Conservation (phyloP, 2,329 filamentous ascomycete species). For the Aspergillus carbonarius region DNA sequence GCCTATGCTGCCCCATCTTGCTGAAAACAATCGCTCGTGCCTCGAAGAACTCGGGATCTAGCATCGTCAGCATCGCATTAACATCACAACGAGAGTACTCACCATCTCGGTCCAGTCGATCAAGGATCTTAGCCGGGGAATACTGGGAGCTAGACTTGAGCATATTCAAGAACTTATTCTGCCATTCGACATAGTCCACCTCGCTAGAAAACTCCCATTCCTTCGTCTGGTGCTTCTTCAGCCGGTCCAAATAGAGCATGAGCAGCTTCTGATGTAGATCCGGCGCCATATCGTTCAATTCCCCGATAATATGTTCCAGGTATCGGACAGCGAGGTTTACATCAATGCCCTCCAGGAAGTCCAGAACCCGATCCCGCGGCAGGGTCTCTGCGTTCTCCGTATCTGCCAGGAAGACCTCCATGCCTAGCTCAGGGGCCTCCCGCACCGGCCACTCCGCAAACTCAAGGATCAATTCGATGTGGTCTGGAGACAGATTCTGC, state of each 20-base stretch:
- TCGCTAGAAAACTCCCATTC: slow-evolving; percentile 39
- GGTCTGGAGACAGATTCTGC: slow-evolving; percentile 81
- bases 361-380: slow-evolving; percentile 71
- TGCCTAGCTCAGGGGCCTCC: slow-evolving; percentile 69
- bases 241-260: slow-evolving; percentile 63
- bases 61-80: slow-evolving; percentile 1
- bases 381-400: slow-evolving; percentile 92
- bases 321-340: slow-evolving; percentile 73
- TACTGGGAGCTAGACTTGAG: slow-evolving; percentile 76
- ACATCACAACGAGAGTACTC: slow-evolving; percentile 32
- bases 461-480: slow-evolving; percentile 87
- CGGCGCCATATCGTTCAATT: slow-evolving; percentile 78
- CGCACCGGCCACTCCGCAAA: slow-evolving; percentile 86
- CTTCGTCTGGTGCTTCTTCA: slow-evolving; percentile 43
- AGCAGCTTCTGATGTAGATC: slow-evolving; percentile 86
- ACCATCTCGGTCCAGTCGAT: slow-evolving; percentile 77
- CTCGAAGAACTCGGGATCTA: slow-evolving; percentile 84
- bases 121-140: slow-evolving; percentile 74
- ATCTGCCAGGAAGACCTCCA: slow-evolving; percentile 92
- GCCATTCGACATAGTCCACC: slow-evolving; percentile 57
- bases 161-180: slow-evolving; percentile 70
- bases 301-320: slow-evolving; percentile 84
- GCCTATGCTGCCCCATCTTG: slow-evolving; percentile 93
- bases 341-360: slow-evolving; percentile 71
- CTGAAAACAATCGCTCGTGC: slow-evolving; percentile 85